phyloP scores from a whole-genome alignment of 1,139 yeast genomes.

The Debaryomycetaceae sp. region DNA sequence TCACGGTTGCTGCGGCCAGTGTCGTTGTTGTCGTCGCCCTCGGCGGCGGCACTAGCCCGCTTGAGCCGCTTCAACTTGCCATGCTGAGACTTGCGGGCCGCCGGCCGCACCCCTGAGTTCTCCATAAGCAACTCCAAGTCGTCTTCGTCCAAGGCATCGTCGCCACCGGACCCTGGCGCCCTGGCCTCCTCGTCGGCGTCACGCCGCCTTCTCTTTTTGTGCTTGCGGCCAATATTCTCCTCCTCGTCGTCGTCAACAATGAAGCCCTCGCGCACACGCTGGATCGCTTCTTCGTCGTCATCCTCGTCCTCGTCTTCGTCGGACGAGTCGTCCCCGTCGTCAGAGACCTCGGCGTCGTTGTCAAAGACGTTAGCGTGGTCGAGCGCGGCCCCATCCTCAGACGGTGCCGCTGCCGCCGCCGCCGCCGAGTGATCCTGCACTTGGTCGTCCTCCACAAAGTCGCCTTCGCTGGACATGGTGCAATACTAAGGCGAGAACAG shows the following conservation, averaged over 20 bases:
- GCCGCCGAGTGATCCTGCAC: constrained; percentile 32
- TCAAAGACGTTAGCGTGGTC: constrained; percentile 5
- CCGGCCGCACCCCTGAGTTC: constrained; percentile 66
- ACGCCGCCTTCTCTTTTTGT: constrained; percentile 39
- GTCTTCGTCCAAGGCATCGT: constrained; percentile 85
- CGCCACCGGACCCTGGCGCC: constrained; percentile 36
- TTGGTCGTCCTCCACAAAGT: constrained; percentile 24
- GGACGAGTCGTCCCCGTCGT: constrained; percentile 53
- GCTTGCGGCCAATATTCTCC: constrained; percentile 36
- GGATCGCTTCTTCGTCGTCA: constrained; percentile 71
- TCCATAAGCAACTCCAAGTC: constrained; percentile 89
- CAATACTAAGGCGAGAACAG: too few species aligned
- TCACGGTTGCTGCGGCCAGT: too few species aligned
- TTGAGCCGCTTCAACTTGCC: constrained; percentile 76
- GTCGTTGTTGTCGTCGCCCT: constrained; percentile 17
- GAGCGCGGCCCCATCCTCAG: too few species aligned
- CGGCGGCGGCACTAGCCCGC: constrained; percentile 43
- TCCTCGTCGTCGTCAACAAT: constrained; percentile 86
- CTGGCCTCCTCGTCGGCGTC: constrained; percentile 14
- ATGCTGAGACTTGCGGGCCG: constrained; percentile 11
- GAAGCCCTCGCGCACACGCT: constrained; percentile 82
- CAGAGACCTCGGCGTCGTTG: constrained; percentile 37
- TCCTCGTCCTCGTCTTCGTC: constrained; percentile 76
- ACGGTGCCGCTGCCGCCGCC: constrained; percentile 26
- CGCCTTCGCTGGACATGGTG: constrained; percentile 6